Evolutionary conservation across 2,329 filamentous ascomycete species (phyloP), one percentile per base, ranked within the genome.

Genomic region (Onygenales sp.): DNA sequence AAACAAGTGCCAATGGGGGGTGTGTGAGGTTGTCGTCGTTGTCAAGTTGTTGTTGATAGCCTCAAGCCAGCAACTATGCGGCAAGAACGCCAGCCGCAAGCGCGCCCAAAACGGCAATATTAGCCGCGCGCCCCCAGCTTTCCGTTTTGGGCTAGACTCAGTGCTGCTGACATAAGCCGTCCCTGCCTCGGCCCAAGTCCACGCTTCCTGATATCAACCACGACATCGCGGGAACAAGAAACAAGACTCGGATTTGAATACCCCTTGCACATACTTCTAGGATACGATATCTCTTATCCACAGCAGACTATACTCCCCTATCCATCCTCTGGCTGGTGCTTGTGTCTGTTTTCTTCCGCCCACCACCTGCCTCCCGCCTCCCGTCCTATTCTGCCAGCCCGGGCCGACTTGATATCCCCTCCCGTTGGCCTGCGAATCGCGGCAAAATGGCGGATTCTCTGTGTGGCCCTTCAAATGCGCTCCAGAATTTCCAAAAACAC

Each of bases 391-490:
- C 17, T 17, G 17, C 17, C 17, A 17, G 13, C 35, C 43, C 27
- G 9, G 2, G 14, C 32, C 32, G 7, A 10, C 14, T 10, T 17
- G 4, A 31, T 32, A 7, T 33, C 1, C 5, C 35, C 35, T 43
- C 3, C 38, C 35, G 17, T 35, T 31, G 8, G 33, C n/a, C 32
- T 13, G 3, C 39, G 7, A 36, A 43, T 43, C 32, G n/a, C 14
- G 35, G 35, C 63, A 73, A 59, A 61, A 87, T 87, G 84, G 75
- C 80, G 51, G 83, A 87, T 63, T 77, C 79, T 60, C 73, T 87
- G 53, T 91, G 87, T 66, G 86, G 87, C 55, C 85, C 86, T 14
- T 87, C 86, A 10, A 89, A 87, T 69, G 79, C 85, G 58, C 79
- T 88, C 51, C 86, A 89, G 69, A 84, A 80, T 63, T 82, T 90